A percentile compares a stretch with the other conserved stretches of the same genome.
phyloP scores from a whole-genome alignment of 768 basidiomycete genomes.

The Galerina sulciceps region DNA sequence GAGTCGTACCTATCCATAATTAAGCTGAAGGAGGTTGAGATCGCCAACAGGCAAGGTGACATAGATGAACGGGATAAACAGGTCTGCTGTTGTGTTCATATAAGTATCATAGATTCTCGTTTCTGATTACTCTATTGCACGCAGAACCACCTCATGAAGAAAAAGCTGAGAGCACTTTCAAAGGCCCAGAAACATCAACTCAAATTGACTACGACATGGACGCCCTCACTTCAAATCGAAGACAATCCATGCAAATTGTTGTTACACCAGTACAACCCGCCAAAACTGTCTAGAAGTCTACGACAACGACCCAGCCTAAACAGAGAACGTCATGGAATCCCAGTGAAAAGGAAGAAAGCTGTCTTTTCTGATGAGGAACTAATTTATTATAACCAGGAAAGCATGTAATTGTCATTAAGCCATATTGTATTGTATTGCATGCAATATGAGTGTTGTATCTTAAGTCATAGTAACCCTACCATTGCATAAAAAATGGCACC shows the following conservation, averaged over 20 bases:
- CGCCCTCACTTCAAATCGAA: neutral
- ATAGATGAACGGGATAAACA: neutral
- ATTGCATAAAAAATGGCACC: constrained; percentile 37
- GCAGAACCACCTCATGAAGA: neutral
- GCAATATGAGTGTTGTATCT: neutral
- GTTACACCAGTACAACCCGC: no score
- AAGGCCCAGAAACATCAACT: neutral
- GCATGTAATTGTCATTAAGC: no score
- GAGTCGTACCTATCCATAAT: constrained; percentile 1
- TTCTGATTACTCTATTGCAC: neutral
- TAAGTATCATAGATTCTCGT: neutral
- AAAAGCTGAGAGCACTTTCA: neutral
- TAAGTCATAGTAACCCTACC: constrained; percentile 28
- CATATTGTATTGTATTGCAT: no score
- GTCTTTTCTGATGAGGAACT: no score
- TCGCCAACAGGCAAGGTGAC: neutral
- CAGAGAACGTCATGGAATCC: no score
- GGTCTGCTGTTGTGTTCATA: neutral
- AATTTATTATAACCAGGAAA: no score
- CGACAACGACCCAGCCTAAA: no score
- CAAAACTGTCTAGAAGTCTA: no score
- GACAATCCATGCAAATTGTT: neutral
- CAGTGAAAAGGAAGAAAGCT: no score
- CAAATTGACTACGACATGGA: neutral
- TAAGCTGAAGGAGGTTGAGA: neutral